Evolutionary conservation across 495 filamentous ascomycete genomes (phyloP).

Genomic region (Hapsidospora chrysogenum): DNA sequence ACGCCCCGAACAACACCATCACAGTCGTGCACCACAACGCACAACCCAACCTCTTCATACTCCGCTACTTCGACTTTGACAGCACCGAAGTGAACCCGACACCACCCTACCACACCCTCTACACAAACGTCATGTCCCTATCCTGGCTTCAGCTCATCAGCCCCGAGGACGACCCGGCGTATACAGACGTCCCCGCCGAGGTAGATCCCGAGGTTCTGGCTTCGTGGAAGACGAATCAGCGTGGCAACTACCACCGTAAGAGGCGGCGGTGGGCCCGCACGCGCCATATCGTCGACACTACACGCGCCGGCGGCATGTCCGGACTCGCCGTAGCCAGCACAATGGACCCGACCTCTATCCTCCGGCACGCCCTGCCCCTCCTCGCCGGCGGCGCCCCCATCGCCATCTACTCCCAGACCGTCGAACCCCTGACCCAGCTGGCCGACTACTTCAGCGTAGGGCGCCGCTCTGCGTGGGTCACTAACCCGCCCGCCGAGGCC

Average conservation of each 20-base stretch:
- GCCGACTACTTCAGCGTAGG: conserved; percentile 67
- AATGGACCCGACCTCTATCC: conserved; percentile 63
- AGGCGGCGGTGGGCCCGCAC: conserved; percentile 59
- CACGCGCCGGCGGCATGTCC: conserved; percentile 60
- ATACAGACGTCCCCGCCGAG: conserved; percentile 37
- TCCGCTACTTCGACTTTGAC: conserved; percentile 80
- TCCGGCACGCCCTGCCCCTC: conserved; percentile 57
- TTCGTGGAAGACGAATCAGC: conserved; percentile 56
- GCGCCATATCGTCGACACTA: conserved; percentile 49
- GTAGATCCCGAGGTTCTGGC: conserved; percentile 37
- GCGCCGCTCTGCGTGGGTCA: conserved; percentile 52
- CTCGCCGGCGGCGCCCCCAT: conserved; percentile 70
- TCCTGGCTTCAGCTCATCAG: conserved; percentile 82
- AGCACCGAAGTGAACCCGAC: conserved; percentile 41
- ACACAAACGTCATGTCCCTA: conserved; percentile 62
- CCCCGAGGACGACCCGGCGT: conserved; percentile 54
- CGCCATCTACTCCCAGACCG: conserved; percentile 62
- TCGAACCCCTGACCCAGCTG: conserved; percentile 60
- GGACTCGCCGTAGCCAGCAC: conserved; percentile 65
- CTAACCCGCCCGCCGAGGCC: conserved; percentile 16
- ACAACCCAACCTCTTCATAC: conserved; percentile 72
- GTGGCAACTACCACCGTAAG: conserved; percentile 72
- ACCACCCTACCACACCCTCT: conserved; percentile 49
- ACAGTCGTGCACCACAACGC: conserved; percentile 76
- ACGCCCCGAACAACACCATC: conserved; percentile 59